Base-by-base conservation (phyloP, 805 yeast genomes). In the Wickerhamiella allomyrinae region DNA sequence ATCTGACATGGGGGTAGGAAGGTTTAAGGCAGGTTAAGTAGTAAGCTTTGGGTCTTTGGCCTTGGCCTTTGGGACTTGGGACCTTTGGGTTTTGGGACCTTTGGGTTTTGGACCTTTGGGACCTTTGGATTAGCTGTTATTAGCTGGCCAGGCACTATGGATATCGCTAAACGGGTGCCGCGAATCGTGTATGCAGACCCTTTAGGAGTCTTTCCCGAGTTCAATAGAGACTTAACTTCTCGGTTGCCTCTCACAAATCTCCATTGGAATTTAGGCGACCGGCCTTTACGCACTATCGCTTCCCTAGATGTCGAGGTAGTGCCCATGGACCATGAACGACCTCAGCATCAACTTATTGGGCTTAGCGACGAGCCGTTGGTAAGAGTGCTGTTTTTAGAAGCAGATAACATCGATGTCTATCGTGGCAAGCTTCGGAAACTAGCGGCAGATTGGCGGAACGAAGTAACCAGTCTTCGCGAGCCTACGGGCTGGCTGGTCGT, bases 351-450 rank as follows among this genome's bases (percentile, higher is more conserved):
- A 45, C 49, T 65, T 44, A 61, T 64, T 11, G 68, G 64, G 2
- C 47, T 66, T 8, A 59, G 62, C n/a, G 57, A 60, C 33, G 60
- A 68, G 5, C 75, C 81, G 1, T 76, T 79, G 49, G 63, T 82
- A 37, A 70, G 79, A 48, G 54, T 86, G 17, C 76, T 89, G 65
- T 71, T 87, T 43, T 68, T 89, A 7, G 70, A 70, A 42, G 73
- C 79, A 46, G 76, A 73, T 5, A 73, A 72, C 35, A 57, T 79
- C 15, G 97, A 89, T 13, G 73, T 73, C 1, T 89, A 89, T 58
- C 67, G 93, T 46, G 59, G 79, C 0, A 82, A 79, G 52, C 85
- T 81, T 1, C 70, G 98, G 31, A 94, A 94, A 1, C 63, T 85
- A 49, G 74, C 87, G 19, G 70, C 69, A 38, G 91, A 80, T 49